phyloP scores from a whole-genome alignment of 495 filamentous ascomycete species.

The Astrocystis sublimbata region DNA sequence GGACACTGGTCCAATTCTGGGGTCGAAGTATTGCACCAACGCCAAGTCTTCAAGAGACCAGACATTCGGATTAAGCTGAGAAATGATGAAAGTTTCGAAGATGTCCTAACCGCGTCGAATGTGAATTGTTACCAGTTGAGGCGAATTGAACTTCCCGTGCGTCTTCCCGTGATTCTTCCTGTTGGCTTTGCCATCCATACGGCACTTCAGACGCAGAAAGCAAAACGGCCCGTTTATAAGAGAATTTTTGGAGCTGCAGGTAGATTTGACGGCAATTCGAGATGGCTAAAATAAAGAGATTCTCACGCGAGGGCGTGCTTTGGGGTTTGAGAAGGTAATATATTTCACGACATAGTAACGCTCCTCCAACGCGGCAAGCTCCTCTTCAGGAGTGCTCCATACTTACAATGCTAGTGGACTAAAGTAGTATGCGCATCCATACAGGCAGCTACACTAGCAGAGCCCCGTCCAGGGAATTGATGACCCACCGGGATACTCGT shows the following conservation, averaged over 20 bases:
- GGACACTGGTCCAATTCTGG: neutral
- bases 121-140: constrained; percentile 14
- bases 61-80: neutral
- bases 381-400: constrained; percentile 16
- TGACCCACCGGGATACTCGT: constrained; percentile 3
- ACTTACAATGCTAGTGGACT: constrained; percentile 15
- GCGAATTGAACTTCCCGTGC: neutral
- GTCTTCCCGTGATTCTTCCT: constrained; percentile 12
- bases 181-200: constrained; percentile 5
- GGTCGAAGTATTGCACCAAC: neutral
- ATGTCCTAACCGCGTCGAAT: constrained; percentile 17
- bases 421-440: constrained; percentile 10
- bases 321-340: constrained; percentile 18
- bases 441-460: constrained; percentile 7
- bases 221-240: constrained; percentile 6
- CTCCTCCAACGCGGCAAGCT: constrained; percentile 18
- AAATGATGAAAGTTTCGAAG: constrained; percentile 13
- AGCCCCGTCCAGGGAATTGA: constrained; percentile 6
- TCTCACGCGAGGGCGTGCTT: neutral
- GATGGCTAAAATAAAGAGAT: constrained; percentile 17
- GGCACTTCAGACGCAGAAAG: constrained; percentile 1
- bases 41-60: neutral
- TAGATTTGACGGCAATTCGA: constrained; percentile 2
- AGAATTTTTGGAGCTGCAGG: neutral
- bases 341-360: constrained; percentile 9